A percentile compares a stretch with the other conserved stretches of the same genome.
These are phyloP conservation scores for Coemansia sp. DNA, from an alignment of 192 early-diverging fungal genomes.

Conservation along the genomic window DNA sequence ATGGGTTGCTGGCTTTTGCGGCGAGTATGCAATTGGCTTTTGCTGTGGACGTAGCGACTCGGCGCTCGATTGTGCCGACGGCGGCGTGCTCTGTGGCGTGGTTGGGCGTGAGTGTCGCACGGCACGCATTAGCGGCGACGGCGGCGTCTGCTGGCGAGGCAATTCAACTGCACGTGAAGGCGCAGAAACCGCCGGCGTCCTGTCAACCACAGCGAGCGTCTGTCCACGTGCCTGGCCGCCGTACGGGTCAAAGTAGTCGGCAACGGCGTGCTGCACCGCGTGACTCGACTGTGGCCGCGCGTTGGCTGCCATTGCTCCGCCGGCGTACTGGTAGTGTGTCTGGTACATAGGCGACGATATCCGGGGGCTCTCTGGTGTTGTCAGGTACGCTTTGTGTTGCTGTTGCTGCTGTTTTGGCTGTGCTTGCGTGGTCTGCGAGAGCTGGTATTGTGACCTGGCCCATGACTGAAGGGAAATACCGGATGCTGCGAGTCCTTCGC, in stretches of 20 bases:
- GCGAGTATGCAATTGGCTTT: conserved; percentile 1
- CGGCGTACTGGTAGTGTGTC: conserved; percentile 36
- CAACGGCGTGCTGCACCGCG: conserved; percentile 24
- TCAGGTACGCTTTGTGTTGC: neutral
- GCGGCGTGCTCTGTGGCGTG: conserved; percentile 23
- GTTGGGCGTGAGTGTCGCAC: conserved; percentile 44
- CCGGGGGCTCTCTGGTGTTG: conserved; percentile 2
- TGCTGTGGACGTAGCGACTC: conserved; percentile 18
- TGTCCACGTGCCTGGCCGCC: conserved; percentile 26
- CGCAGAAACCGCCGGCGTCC: conserved; percentile 3
- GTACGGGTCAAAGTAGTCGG: conserved; percentile 52
- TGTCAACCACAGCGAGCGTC: conserved; percentile 11
- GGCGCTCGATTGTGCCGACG: conserved; percentile 19
- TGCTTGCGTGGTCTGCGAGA: conserved; percentile 7
- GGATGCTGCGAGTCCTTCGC: neutral
- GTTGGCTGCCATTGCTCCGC: neutral
- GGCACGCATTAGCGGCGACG: conserved; percentile 50
- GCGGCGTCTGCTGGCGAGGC: conserved; percentile 11
- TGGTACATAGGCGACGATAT: conserved; percentile 21
- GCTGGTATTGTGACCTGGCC: conserved; percentile 41
- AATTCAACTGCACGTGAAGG: neutral
- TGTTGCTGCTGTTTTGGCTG: conserved; percentile 12
- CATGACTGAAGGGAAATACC: conserved; percentile 47
- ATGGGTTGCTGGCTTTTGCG: neutral
- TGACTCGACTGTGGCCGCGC: conserved; percentile 19